A percentile compares a stretch with the other conserved stretches of the same genome.
phyloP scores from a whole-genome alignment of 2,329 filamentous ascomycete species.

The Fusarium papillatum region DNA sequence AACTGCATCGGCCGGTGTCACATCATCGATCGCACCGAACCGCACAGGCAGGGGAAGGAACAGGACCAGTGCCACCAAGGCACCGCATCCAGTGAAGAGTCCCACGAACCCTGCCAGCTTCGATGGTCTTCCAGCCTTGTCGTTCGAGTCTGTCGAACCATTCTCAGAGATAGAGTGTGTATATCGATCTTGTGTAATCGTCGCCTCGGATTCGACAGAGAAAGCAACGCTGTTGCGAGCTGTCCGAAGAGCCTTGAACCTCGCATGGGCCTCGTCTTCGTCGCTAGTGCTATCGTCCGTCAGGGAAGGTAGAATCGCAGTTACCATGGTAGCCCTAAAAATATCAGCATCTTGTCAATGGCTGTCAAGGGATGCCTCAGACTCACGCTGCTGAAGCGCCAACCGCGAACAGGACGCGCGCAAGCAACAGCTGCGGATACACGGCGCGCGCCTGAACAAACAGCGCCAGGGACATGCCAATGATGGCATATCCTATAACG shows the following conservation, averaged over 20 bases:
- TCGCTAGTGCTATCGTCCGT: conserved; percentile 63
- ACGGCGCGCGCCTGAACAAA: conserved; percentile 91
- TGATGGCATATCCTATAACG: conserved; percentile 84
- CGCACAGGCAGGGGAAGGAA: conserved; percentile 91
- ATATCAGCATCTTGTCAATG: conserved; percentile 24
- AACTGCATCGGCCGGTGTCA: conserved; percentile 81
- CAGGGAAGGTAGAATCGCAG: conserved; percentile 86
- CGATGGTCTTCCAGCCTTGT: conserved; percentile 61
- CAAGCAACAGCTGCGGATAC: conserved; percentile 89
- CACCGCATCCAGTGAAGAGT: conserved; percentile 92
- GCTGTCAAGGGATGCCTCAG: not conserved
- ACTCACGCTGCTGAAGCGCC: conserved; percentile 89
- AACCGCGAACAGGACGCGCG: conserved; percentile 88
- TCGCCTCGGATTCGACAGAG: conserved; percentile 80
- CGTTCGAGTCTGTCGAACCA: conserved; percentile 38
- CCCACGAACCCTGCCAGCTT: conserved; percentile 90
- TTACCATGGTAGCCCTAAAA: conserved; percentile 89
- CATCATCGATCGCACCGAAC: conserved; percentile 79
- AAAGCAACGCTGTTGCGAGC: conserved; percentile 71
- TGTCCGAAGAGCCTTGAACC: conserved; percentile 53
- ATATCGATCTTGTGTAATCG: conserved; percentile 78
- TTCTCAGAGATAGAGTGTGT: conserved; percentile 52
- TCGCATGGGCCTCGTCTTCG: conserved; percentile 41
- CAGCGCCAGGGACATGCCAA: conserved; percentile 81
- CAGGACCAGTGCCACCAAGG: conserved; percentile 83